Conservation (phyloP, 352 stramenopile genomes). For the Plasmopara halstedii region DNA sequence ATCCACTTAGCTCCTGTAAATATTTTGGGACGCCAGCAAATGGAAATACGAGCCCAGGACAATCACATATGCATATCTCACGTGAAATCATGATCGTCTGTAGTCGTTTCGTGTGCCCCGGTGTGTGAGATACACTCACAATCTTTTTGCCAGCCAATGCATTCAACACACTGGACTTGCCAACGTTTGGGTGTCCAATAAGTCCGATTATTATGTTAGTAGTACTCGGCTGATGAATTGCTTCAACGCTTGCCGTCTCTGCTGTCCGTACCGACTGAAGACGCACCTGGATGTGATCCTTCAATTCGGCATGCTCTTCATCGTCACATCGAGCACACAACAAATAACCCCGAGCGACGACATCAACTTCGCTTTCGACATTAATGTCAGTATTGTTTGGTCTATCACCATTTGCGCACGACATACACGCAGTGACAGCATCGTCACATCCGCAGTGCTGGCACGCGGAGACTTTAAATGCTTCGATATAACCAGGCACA, state of each 20-base stretch:
- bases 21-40: conserved; percentile 76
- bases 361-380: conserved; percentile 45
- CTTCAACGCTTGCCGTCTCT: conserved; percentile 15
- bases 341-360: conserved; percentile 52
- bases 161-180: conserved; percentile 84
- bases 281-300: conserved; percentile 48
- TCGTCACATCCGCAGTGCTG: conserved; percentile 70
- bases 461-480: conserved; percentile 25
- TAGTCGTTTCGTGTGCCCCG: conserved; percentile 80
- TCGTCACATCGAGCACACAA: conserved; percentile 60
- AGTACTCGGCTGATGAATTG: conserved; percentile 33
- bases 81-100: conserved; percentile 79
- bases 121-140: conserved; percentile 80
- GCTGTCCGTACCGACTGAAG: conserved; percentile 26
- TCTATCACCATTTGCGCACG: conserved; percentile 27
- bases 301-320: conserved; percentile 59
- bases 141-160: conserved; percentile 81
- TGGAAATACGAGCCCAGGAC: conserved; percentile 78
- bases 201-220: conserved; percentile 73
- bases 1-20: conserved; percentile 72
- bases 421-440: conserved; percentile 56
- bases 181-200: conserved; percentile 86
- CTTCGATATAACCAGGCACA: conserved; percentile 4
- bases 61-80: conserved; percentile 83
- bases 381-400: conserved; percentile 21